Base-by-base conservation (phyloP, 768 basidiomycete species). In the Leccinum subgranulosum region DNA sequence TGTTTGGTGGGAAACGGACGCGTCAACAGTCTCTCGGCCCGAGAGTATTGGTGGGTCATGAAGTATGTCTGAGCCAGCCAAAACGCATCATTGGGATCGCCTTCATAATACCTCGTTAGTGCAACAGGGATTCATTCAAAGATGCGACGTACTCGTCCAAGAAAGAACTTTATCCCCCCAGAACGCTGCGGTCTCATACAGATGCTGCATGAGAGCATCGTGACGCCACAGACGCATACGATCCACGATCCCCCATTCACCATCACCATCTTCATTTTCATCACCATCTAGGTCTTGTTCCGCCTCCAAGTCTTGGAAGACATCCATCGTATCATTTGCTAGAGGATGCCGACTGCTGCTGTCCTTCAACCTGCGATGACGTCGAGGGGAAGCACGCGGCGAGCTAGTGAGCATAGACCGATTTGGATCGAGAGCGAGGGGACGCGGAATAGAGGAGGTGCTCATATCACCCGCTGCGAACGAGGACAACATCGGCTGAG, bases 11-110 rank as follows among this genome's bases (percentile, higher is more conserved):
- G 81, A 68, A 96, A 92, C 0, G 92, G 91, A n/a, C 92, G 83
- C 2, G 88, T 94, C 48, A 99, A 81, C 27, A 99, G 79, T 48
- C 88, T 84, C 71, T 98, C 94, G 10, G 97, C 95, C 49, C 95
- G 90, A 8, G 93, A 87, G 74, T 96, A 98, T 59, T 97, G 92
- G 65, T 95, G 87, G 3, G 90, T 94, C 79, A 95, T 89, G 72
- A 98, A 99, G 73, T 94, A 94, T 0, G 91, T 93, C 72, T 99
- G 97, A 3, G 97, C 95, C 21, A 99, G 84, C 97, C 97, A 99
- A 74, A 99, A 98, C 12, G 94, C 97, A 73, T 99, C 97, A 69
- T 98, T 97, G 29, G 94, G 88, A 66, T 98, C 93, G 60, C 87
- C 96, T 96, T 65, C 27, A 48, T 27, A 49, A 23, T 27, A 36